A percentile compares a stretch with the other conserved stretches of the same genome.
phyloP scores from a whole-genome alignment of 1,284 basidiomycete species.

The Pascua guehoae region DNA sequence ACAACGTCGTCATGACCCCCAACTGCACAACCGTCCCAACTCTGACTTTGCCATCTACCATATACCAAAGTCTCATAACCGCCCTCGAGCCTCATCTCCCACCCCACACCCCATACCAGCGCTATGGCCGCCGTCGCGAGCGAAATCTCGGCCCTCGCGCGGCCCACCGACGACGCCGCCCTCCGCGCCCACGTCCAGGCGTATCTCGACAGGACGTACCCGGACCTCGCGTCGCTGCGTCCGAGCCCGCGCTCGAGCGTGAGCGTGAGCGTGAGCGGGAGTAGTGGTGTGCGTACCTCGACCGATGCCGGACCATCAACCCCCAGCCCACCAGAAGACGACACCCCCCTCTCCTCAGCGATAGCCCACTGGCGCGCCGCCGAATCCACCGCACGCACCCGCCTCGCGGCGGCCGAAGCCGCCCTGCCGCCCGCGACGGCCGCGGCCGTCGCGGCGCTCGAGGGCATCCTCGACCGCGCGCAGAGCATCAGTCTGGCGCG shows the following conservation, averaged over 20 bases:
- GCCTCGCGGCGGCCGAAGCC: slow-evolving; percentile 29
- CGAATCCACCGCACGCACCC: slow-evolving; percentile 15
- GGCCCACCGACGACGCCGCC: slow-evolving; percentile 4
- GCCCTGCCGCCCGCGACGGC: slow-evolving; percentile 31
- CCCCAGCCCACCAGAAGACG: slow-evolving; percentile 12
- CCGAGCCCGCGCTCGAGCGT: slow-evolving; percentile 4
- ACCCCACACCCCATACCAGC: no score
- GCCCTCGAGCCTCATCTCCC: no score
- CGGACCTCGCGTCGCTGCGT: slow-evolving; percentile 24
- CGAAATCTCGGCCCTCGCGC: slow-evolving; percentile 11
- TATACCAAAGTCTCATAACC: no score
- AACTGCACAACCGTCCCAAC: no score
- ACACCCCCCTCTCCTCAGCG: slow-evolving; percentile 26
- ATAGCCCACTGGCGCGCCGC: slow-evolving; percentile 35
- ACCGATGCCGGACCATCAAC: not conserved
- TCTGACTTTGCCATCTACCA: no score
- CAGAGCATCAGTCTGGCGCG: slow-evolving; percentile 69
- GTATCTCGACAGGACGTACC: slow-evolving; percentile 34
- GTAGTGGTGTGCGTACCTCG: not conserved
- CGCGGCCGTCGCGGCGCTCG: slow-evolving; percentile 27
- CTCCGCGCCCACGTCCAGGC: slow-evolving; percentile 20
- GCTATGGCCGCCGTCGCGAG: slow-evolving; percentile 4
- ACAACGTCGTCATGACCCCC: no score
- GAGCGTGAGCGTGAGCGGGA: not conserved
- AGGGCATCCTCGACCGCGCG: slow-evolving; percentile 56